Conservation (phyloP, 306 rosid genomes). For the Lagenaria siceraria region DNA sequence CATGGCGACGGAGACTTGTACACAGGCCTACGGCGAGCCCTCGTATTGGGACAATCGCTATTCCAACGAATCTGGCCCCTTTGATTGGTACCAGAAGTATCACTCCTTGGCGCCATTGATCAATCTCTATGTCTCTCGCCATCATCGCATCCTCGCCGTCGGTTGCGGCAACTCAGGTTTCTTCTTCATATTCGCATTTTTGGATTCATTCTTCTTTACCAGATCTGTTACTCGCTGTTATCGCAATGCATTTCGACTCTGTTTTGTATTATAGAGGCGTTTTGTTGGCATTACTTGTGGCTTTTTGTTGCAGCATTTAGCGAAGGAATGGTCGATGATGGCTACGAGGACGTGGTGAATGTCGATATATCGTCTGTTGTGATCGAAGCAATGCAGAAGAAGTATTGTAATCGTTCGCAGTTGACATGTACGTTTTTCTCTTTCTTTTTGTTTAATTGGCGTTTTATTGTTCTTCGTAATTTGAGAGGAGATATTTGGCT, state of each 20-base stretch:
- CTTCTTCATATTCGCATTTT: not conserved
- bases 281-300: not conserved
- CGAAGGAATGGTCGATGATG: constrained; percentile 69
- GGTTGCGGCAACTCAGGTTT: constrained; percentile 82
- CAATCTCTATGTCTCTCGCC: constrained; percentile 42
- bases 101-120: constrained; percentile 55
- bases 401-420: constrained; percentile 33
- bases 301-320: constrained; percentile 40
- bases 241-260: not conserved
- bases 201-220: not conserved
- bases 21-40: constrained; percentile 74
- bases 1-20: constrained; percentile 23
- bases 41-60: constrained; percentile 89
- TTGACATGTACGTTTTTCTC: constrained; percentile 38
- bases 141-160: constrained; percentile 39
- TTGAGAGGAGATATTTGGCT: not conserved
- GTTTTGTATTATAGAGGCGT: not conserved
- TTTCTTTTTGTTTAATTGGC: not conserved
- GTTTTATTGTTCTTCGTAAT: not conserved
- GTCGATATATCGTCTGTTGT: constrained; percentile 70
- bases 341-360: constrained; percentile 56
- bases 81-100: constrained; percentile 90
- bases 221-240: not conserved
- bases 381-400: constrained; percentile 58
- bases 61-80: constrained; percentile 49